Conservation (phyloP, 2,329 filamentous ascomycete genomes). For the Rutstroemia sp. region DNA sequence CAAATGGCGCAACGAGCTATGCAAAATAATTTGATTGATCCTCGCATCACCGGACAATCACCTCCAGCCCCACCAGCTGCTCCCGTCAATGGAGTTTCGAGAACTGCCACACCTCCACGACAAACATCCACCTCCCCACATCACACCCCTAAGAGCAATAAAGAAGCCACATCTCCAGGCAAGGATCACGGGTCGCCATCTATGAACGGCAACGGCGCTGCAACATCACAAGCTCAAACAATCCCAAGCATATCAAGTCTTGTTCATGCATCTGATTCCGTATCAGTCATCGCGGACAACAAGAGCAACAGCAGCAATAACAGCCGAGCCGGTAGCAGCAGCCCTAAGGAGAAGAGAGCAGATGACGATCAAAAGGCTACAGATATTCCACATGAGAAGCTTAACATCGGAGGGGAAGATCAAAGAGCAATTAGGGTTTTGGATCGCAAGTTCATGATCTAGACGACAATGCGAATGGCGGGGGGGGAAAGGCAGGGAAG, state of each 20-base stretch:
- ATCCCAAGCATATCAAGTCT: slow-evolving; percentile 28
- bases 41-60: slow-evolving; percentile 5
- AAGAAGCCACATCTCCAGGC: slow-evolving; percentile 14
- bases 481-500: not conserved
- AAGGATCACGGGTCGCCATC: not conserved
- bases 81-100: slow-evolving; percentile 12
- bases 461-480: too few relatives aligned
- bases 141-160: slow-evolving; percentile 9
- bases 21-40: slow-evolving; percentile 24
- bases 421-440: slow-evolving; percentile 58
- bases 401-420: slow-evolving; percentile 50
- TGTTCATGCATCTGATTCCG: slow-evolving; percentile 26
- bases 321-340: slow-evolving; percentile 23
- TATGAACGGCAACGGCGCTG: slow-evolving; percentile 2
- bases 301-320: slow-evolving; percentile 27
- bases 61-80: slow-evolving; percentile 10
- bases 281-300: slow-evolving; percentile 24
- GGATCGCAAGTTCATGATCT: slow-evolving; percentile 47
- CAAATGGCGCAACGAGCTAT: slow-evolving; percentile 25
- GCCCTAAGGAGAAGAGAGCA: slow-evolving; percentile 18
- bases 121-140: not conserved
- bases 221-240: slow-evolving; percentile 23
- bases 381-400: slow-evolving; percentile 49
- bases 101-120: slow-evolving; percentile 22
- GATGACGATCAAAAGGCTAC: slow-evolving; percentile 33